A percentile compares a stretch with the other conserved stretches of the same genome.
Conservation (phyloP, 2,329 filamentous ascomycete species). For the Lecanosticta acicola region DNA sequence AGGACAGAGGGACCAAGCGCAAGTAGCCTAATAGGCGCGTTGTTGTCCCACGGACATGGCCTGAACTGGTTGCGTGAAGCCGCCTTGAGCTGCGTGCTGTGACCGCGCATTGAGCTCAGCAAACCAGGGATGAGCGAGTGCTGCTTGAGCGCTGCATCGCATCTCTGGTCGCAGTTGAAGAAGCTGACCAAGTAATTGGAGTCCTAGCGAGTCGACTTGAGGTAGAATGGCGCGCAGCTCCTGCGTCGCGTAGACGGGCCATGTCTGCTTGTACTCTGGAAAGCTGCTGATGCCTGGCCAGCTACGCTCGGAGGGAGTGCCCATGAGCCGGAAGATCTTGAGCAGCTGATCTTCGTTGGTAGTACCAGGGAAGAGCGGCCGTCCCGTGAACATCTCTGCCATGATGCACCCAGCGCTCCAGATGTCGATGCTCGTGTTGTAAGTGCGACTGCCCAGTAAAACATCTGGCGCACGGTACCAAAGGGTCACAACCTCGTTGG, state of each 20-base stretch:
- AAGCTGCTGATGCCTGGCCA: conserved; percentile 95
- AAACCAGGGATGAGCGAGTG: conserved; percentile 91
- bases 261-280: conserved; percentile 95
- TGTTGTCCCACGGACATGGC: conserved; percentile 19
- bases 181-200: conserved; percentile 85
- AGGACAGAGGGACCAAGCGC: neutral
- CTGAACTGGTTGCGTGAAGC: conserved; percentile 19
- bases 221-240: conserved; percentile 81
- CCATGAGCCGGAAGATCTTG: conserved; percentile 98
- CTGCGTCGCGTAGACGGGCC: conserved; percentile 90
- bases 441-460: conserved; percentile 84
- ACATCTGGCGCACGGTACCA: conserved; percentile 98
- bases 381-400: conserved; percentile 98
- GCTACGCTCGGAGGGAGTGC: conserved; percentile 86
- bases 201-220: conserved; percentile 79
- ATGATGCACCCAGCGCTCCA: conserved; percentile 99
- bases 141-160: conserved; percentile 79
- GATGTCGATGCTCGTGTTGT: conserved; percentile 99
- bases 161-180: conserved; percentile 88
- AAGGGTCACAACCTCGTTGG: conserved; percentile 93
- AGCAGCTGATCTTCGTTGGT: conserved; percentile 97
- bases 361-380: conserved; percentile 91
- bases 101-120: conserved; percentile 53
- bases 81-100: conserved; percentile 17
- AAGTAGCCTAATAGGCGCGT: conserved; percentile 19